Base-by-base conservation (phyloP, 1,284 basidiomycete species). In the Wolfiporia cocos region DNA sequence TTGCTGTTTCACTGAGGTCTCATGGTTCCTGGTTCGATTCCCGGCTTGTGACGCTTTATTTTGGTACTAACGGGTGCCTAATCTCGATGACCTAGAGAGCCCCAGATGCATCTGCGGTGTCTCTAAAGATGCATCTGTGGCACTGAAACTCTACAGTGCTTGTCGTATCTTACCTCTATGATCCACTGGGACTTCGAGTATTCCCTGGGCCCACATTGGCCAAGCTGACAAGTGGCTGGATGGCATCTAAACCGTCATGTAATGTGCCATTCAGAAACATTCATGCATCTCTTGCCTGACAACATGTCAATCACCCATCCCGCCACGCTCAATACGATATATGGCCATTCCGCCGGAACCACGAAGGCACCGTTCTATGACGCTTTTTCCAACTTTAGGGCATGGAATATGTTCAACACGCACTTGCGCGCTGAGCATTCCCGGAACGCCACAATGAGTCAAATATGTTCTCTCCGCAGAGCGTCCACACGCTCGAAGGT, bases 271-370 rank as follows among this genome's bases (percentile, higher is more conserved):
- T 85, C 12, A 46, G 86, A 86, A 30, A 73, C 75, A 2, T 69
- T 90, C 41, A 81, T 91, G 14, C 82, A 90, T 44, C 67, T 92
- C 43, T 82, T 84, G 0, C 90, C 90, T 0, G 89, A 91, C 57
- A 85, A 92, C 53, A 68, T 91, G 18, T 90, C 86, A 2, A 72
- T 92, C 37, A 78, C 85, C n/a, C 81, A 88, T 53, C 83, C 87
- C 0, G 75, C 74, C 0, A 88, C 86, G 0, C 71, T 92, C 19
- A 72, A 72, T 37, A 59, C 76, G 46, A 68, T 92, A 19, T 91
- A 86, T 46, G 82, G 76, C 0, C 86, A 88, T 55, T 83, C 84
- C 11, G 84, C 78, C 46, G 81, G 82, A 3, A 71, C 80, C 14
- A 68, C 82, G 44, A 90, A 90, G 59, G 74, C 80, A 6, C 58